phyloP scores from a whole-genome alignment of 495 filamentous ascomycete species.

The Cercophora sp. region DNA sequence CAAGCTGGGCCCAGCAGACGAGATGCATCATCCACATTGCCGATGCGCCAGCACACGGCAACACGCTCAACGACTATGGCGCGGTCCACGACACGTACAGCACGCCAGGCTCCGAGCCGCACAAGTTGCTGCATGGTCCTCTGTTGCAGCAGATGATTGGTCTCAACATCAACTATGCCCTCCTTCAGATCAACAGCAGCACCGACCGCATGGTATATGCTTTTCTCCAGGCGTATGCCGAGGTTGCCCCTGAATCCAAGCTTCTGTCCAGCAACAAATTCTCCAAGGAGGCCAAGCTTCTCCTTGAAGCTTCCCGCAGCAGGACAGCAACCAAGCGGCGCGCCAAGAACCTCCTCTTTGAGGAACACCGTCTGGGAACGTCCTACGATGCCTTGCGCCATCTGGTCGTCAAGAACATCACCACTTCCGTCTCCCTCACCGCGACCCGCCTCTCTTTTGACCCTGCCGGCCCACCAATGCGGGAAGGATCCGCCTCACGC shows the following conservation, averaged over 20 bases:
- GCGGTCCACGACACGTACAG: conserved; percentile 17
- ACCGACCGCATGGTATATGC: conserved; percentile 33
- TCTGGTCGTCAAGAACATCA: conserved; percentile 32
- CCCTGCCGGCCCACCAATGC: not conserved
- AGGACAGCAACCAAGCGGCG: not conserved
- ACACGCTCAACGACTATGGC: conserved; percentile 16
- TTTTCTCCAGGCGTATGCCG: conserved; percentile 27
- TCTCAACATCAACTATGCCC: conserved; percentile 34
- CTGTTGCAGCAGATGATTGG: conserved; percentile 26
- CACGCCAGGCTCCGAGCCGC: conserved; percentile 30
- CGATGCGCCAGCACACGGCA: conserved; percentile 34
- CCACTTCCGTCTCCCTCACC: conserved; percentile 30
- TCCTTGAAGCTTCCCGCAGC: not conserved
- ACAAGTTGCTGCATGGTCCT: conserved; percentile 26
- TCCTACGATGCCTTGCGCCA: conserved; percentile 24
- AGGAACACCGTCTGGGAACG: conserved; percentile 30
- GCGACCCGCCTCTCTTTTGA: conserved; percentile 18
- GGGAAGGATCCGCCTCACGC: not conserved
- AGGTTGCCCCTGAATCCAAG: conserved; percentile 17
- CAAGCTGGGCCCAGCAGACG: conserved; percentile 31
- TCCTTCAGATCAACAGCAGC: conserved; percentile 27
- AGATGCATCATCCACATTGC: conserved; percentile 37
- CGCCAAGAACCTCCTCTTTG: conserved; percentile 18
- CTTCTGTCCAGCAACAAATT: conserved; percentile 24
- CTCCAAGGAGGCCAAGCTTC: conserved; percentile 1